Conservation (phyloP, 495 filamentous ascomycete species). For the Parachaetomium inaequale region DNA sequence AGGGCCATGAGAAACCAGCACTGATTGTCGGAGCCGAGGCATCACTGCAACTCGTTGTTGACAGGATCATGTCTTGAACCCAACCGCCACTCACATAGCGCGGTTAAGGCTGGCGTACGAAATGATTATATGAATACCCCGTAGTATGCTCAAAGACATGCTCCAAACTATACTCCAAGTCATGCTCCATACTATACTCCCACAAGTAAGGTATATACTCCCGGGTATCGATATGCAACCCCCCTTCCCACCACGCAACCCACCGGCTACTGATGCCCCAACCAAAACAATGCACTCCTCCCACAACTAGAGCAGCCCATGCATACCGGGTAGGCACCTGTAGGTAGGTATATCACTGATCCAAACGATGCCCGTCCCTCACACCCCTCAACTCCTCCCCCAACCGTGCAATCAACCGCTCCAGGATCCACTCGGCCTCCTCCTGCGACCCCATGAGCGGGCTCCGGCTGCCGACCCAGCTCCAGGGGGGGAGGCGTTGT, state of each 20-base stretch:
- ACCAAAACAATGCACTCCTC: neutral
- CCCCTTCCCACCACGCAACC: too few species aligned
- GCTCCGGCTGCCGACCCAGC: conserved; percentile 69
- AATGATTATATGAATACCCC: too few species aligned
- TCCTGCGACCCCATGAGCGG: conserved; percentile 69
- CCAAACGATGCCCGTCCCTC: conserved; percentile 10
- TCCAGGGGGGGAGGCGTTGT: conserved; percentile 50
- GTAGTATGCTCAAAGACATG: too few species aligned
- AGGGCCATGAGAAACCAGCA: neutral
- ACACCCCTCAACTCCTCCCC: conserved; percentile 48
- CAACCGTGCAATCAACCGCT: conserved; percentile 55
- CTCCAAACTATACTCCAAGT: too few species aligned
- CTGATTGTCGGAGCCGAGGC: neutral
- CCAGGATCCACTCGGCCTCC: conserved; percentile 80
- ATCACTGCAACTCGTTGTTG: too few species aligned
- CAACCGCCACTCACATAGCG: too few species aligned
- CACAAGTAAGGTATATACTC: too few species aligned
- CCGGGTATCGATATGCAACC: too few species aligned
- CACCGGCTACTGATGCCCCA: too few species aligned
- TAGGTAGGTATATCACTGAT: neutral
- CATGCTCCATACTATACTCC: too few species aligned
- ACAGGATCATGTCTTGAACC: too few species aligned
- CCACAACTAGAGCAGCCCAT: neutral
- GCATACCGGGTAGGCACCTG: neutral
- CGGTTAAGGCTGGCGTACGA: too few species aligned